Base-by-base conservation (phyloP, 345 rosid species). In the Melaleuca quinquenervia region DNA sequence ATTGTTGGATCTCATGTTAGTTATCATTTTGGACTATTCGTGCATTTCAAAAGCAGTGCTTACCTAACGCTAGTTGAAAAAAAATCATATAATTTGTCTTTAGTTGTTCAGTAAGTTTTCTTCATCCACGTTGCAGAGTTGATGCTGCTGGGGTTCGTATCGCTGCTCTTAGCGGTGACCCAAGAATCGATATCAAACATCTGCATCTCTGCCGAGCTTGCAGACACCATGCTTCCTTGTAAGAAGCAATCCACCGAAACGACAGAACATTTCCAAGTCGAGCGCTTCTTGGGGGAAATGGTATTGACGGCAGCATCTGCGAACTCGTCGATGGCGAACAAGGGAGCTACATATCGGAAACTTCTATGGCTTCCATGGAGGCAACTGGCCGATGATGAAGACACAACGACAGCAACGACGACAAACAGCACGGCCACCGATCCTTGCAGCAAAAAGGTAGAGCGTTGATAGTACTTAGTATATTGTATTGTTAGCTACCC, bases 81-180 rank as follows among this genome's bases (percentile, higher is more conserved):
- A 58, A 58, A 58, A n/a, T 58, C 70, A 36, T 49, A 18, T n/a
- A 22, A 1, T 70, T 21, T 26, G 62, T 60, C 12, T 16, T 2
- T 80, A 48, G 50, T 6, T 36, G 8, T 36, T 48, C 49, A 84
- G 60, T 11, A 27, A 51, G 44, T 83, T 21, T 45, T 44, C 82
- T 53, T 86, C 52, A 5, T n/a, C 48, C 60, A 27, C 48, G 50
- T 52, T 58, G 86, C 93, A 95, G 98, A 89, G 87, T 90, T 95
- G 11, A 93, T 93, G 85, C 88, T 93, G 52, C 86, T 95, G 86
- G 98, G 96, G 7, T 93, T 95, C 89, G 89, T 95, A 92, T 95
- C 98, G 6, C 93, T 95, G 24, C 84, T 91, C 29, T 58, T 95
- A 82, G 93, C 94, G 24, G 95, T 90, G 41, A 85, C 90, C 58